phyloP scores from a whole-genome alignment of 2,329 filamentous ascomycete species.

The Stachybotrys chartarum region DNA sequence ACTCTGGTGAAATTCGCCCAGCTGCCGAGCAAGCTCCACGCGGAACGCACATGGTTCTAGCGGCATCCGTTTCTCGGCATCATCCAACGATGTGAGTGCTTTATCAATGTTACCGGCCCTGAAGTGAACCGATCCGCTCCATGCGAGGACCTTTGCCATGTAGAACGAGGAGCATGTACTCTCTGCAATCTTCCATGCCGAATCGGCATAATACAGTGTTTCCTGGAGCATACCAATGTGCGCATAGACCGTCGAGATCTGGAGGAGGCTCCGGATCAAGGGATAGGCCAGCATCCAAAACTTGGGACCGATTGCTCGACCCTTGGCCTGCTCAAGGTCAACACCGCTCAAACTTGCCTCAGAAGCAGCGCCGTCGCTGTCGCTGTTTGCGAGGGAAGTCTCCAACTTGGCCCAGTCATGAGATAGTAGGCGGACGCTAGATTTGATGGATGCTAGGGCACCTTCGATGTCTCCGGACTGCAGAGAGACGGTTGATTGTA shows the following conservation, averaged over 20 bases:
- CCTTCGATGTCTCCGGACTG: slow-evolving; percentile 52
- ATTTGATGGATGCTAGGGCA: slow-evolving; percentile 50
- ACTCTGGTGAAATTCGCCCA: slow-evolving; percentile 49
- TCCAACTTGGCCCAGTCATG: slow-evolving; percentile 50
- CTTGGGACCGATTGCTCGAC: slow-evolving; percentile 38
- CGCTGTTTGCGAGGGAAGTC: slow-evolving; percentile 9
- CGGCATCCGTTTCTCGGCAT: slow-evolving; percentile 45
- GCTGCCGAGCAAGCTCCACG: slow-evolving; percentile 42
- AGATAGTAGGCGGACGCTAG: slow-evolving; percentile 48
- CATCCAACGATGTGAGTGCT: slow-evolving; percentile 46
- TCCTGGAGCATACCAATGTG: slow-evolving; percentile 84
- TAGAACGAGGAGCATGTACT: slow-evolving; percentile 58
- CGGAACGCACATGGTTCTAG: slow-evolving; percentile 27
- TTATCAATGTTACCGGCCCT: slow-evolving; percentile 53
- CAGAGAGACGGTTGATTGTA: slow-evolving; percentile 60
- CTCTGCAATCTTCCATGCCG: slow-evolving; percentile 69
- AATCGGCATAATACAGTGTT: slow-evolving; percentile 80
- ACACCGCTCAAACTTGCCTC: slow-evolving; percentile 19
- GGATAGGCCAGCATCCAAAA: slow-evolving; percentile 77
- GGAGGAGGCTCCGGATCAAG: slow-evolving; percentile 63
- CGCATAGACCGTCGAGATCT: slow-evolving; percentile 71
- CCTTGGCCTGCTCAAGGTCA: slow-evolving; percentile 12
- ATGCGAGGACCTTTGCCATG: slow-evolving; percentile 44
- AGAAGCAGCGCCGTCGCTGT: slow-evolving; percentile 16
- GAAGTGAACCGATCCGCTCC: slow-evolving; percentile 48